Conservation (phyloP, 345 rosid species). For the Eutrema yunnanense region DNA sequence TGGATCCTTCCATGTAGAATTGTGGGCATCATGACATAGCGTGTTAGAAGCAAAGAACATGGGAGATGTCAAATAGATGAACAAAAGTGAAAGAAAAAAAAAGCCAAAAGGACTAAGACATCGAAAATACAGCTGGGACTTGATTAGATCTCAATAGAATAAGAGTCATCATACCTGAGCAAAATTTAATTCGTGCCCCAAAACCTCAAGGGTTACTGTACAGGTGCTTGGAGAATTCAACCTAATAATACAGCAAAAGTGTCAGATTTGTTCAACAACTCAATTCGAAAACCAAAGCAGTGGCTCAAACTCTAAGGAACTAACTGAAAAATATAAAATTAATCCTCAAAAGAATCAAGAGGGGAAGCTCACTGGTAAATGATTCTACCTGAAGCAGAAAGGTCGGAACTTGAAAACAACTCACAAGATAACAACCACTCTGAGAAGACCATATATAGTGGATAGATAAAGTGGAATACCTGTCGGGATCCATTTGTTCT, state of each 20-base stretch:
- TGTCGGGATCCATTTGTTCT: conserved; percentile 30
- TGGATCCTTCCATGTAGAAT: conserved; percentile 60
- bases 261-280: neutral
- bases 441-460: too few relatives aligned
- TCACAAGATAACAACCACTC: neutral
- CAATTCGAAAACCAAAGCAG: neutral
- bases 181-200: conserved; percentile 72
- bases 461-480: conserved; percentile 5
- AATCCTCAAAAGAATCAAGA: neutral
- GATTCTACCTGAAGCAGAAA: conserved; percentile 5
- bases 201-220: conserved; percentile 52
- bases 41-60: neutral
- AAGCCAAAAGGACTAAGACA: neutral
- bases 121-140: neutral
- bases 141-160: neutral
- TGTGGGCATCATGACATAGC: neutral
- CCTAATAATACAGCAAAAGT: conserved; percentile 30
- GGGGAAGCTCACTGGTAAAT: neutral
- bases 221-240: conserved; percentile 80
- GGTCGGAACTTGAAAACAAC: neutral
- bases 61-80: neutral
- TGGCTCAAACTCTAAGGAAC: neutral
- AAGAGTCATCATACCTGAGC: conserved; percentile 51
- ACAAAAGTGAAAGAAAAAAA: neutral
- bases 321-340: neutral